Percentiles rank a stretch among this genome's conserved stretches.
Evolutionary conservation across 805 yeast genomes (phyloP).

Genomic region (Zygoascus bituminiphila): DNA sequence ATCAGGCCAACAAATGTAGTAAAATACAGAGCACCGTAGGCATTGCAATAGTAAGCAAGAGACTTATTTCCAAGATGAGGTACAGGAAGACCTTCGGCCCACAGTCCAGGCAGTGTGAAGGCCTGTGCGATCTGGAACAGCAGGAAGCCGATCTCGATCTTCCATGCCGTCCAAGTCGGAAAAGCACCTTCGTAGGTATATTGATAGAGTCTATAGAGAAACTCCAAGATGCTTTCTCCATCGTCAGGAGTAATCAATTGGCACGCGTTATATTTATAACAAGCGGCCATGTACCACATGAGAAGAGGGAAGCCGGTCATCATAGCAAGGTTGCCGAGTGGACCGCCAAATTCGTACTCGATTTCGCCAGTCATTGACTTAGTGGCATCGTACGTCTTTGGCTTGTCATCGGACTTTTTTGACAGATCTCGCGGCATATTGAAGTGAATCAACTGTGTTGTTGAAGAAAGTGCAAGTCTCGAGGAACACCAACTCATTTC

Average conservation of each 20-base stretch:
- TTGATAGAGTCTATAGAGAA: slow-evolving; percentile 41
- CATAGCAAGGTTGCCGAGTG: slow-evolving; percentile 84
- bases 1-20: slow-evolving; percentile 48
- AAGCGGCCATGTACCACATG: slow-evolving; percentile 96
- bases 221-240: slow-evolving; percentile 38
- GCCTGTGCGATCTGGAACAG: slow-evolving; percentile 64
- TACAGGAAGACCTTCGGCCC: slow-evolving; percentile 93
- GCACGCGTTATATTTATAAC: slow-evolving; percentile 74
- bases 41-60: slow-evolving; percentile 89
- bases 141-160: slow-evolving; percentile 63
- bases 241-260: slow-evolving; percentile 57
- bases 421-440: too few species aligned
- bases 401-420: slow-evolving; percentile 4
- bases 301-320: slow-evolving; percentile 83
- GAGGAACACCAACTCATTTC: too few species aligned
- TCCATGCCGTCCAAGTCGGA: slow-evolving; percentile 48
- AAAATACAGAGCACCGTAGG: slow-evolving; percentile 74
- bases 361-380: slow-evolving; percentile 11
- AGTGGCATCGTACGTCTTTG: slow-evolving; percentile 15
- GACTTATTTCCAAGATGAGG: slow-evolving; percentile 71
- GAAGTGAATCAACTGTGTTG: too few species aligned
- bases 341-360: slow-evolving; percentile 85
- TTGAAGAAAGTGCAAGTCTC: too few species aligned
- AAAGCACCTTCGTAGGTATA: slow-evolving; percentile 37
- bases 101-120: slow-evolving; percentile 81